Percentiles rank a stretch among this genome's conserved stretches.
Conservation (phyloP, 2,329 filamentous ascomycete species). For the Sporothrix pseudoabietina region DNA sequence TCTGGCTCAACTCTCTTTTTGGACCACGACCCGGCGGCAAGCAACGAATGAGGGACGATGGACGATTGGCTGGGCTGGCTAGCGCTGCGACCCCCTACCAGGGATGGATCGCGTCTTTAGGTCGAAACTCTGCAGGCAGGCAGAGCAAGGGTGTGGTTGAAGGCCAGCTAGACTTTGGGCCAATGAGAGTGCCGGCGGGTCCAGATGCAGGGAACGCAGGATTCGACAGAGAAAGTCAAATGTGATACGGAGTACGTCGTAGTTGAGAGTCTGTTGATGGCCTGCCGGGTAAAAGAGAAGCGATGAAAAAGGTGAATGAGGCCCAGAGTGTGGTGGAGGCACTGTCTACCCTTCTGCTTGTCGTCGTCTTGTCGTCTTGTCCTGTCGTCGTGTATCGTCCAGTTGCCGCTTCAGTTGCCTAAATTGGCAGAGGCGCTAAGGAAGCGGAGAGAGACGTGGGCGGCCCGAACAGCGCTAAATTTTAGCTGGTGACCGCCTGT, state of each 20-base stretch:
- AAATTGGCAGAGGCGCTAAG: conserved; percentile 22
- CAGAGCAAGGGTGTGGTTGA: background rate
- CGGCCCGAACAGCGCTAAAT: conserved; percentile 29
- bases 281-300: background rate
- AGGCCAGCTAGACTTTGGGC: background rate
- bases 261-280: background rate
- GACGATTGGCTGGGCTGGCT: conserved; percentile 27
- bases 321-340: background rate
- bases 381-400: too few species aligned
- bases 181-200: conserved; percentile 24
- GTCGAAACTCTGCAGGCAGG: conserved; percentile 3
- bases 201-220: conserved; percentile 19
- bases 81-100: conserved; percentile 13
- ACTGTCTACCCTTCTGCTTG: background rate
- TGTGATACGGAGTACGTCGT: background rate
- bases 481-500: conserved; percentile 12
- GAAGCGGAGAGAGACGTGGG: conserved; percentile 18
- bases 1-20: background rate
- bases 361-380: too few species aligned
- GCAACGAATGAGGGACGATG: conserved; percentile 28
- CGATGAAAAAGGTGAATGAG: background rate
- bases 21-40: conserved; percentile 26
- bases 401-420: conserved; percentile 15
- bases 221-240: background rate
- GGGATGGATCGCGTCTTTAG: conserved; percentile 24